Evolutionary conservation across 768 basidiomycete genomes (phyloP).

Genomic region (Boletellus ananas): DNA sequence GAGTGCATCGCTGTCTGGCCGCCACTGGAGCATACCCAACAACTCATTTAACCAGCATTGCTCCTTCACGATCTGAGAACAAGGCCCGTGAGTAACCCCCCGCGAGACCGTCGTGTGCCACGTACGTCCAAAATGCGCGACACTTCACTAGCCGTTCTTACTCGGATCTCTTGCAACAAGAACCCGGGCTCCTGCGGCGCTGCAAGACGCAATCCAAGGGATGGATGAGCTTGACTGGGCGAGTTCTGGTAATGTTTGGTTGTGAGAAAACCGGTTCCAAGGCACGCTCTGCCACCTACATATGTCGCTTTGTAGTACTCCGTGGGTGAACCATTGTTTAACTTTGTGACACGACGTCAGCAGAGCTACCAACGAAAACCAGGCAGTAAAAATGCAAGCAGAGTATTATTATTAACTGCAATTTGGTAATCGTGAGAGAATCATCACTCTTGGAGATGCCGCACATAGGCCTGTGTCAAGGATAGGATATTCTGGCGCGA

Average conservation of each 20-base stretch:
- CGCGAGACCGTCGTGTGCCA: not conserved
- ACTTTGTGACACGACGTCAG: conserved; percentile 35
- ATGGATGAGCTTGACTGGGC: conserved; percentile 63
- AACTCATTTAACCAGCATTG: conserved; percentile 83
- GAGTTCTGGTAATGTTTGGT: conserved; percentile 46
- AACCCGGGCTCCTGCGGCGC: conserved; percentile 77
- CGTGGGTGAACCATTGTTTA: conserved; percentile 50
- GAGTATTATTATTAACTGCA: not conserved
- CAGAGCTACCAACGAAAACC: not conserved
- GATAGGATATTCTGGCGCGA: not conserved
- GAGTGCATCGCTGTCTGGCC: conserved; percentile 37
- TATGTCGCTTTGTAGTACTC: conserved; percentile 68
- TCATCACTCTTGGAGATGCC: not conserved
- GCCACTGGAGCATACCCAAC: conserved; percentile 60
- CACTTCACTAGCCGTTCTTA: conserved; percentile 67
- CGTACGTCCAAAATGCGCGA: conserved; percentile 72
- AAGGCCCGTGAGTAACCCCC: not conserved
- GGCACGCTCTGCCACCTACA: conserved; percentile 39
- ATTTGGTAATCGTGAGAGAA: not conserved
- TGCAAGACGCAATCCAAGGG: conserved; percentile 60
- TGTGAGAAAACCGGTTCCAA: not conserved
- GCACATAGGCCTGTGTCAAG: not conserved
- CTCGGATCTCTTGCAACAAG: conserved; percentile 63
- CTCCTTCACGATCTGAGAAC: conserved; percentile 53
- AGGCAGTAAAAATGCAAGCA: not conserved